Evolutionary conservation across 73 alveolate genomes (phyloP), one percentile per base, ranked within the genome.

Genomic region (Paramecium biaurelia): DNA sequence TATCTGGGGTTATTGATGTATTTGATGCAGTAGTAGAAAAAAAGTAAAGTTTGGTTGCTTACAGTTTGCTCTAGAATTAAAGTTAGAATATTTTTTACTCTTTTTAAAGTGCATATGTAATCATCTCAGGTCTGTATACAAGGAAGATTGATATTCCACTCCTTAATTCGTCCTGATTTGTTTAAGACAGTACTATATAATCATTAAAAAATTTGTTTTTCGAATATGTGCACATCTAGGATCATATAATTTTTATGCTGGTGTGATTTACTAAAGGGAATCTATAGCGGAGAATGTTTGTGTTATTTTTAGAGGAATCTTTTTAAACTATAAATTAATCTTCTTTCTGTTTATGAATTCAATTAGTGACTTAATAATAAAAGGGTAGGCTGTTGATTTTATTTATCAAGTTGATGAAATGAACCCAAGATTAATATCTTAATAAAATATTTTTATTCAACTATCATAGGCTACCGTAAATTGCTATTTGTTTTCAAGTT

Each of bases 91-190:
- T 2, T 34, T 37, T 3, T 43, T 79, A 45, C 72, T 79, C 90
- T 6, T 79, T 79, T 79, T 21, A 79, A 26, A 42, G 90, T 76
- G 23, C 43, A 79, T 10, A 79, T 79, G 24, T 79, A 79, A 45
- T 79, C 90, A 79, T 79, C 90, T 30, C 56, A 10, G 90, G 90
- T 14, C 90, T 58, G 18, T 79, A 79, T n/a, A 47, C 90, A 79
- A 79, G 43, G 30, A 79, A 79, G 21, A 79, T 79, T 10, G 90
- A 79, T 45, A 79, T 38, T 1, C 90, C 90, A 79, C 76, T 43
- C n/a, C 90, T 38, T 23, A 79, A 11, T 45, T 79, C 90, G 23
- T 79, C 90, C 28, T 79, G 14, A 23, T 79, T 79, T 2, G 90
- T 79, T 79, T 79, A 45, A 5, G 90, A 79, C 21, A 79, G 28